These are phyloP conservation scores for Ambrosiella cleistominuta DNA, from an alignment of 2,329 filamentous ascomycete genomes.

Conservation along the genomic window DNA sequence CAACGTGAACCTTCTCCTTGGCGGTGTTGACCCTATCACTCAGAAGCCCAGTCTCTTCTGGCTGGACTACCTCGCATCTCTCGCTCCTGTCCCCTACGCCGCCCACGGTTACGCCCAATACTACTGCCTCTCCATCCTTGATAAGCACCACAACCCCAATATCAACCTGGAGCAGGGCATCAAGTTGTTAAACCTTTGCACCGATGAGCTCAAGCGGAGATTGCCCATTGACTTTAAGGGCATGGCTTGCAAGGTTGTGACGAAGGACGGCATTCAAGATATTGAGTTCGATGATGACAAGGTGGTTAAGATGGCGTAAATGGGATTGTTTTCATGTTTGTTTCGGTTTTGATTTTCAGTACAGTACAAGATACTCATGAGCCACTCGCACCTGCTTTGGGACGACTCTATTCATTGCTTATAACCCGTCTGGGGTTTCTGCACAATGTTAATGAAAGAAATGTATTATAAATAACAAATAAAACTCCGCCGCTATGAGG, in stretches of 20 bases:
- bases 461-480: background rate
- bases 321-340: slow-evolving; percentile 15
- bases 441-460: background rate
- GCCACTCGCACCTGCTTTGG: background rate
- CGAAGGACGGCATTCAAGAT: slow-evolving; percentile 78
- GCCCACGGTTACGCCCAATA: slow-evolving; percentile 97
- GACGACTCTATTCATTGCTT: background rate
- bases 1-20: slow-evolving; percentile 88
- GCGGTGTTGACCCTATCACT: slow-evolving; percentile 82
- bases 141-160: slow-evolving; percentile 96
- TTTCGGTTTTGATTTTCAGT: slow-evolving; percentile 1
- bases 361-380: slow-evolving; percentile 6
- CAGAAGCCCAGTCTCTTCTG: slow-evolving; percentile 87
- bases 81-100: slow-evolving; percentile 80
- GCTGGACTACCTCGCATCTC: slow-evolving; percentile 87
- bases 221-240: slow-evolving; percentile 99
- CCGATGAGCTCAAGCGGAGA: slow-evolving; percentile 88
- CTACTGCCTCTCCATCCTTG: slow-evolving; percentile 90
- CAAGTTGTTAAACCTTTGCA: slow-evolving; percentile 87
- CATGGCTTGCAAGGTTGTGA: slow-evolving; percentile 82
- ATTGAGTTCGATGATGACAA: slow-evolving; percentile 73
- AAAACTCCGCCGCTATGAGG: too few species aligned
- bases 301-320: slow-evolving; percentile 42
- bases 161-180: slow-evolving; percentile 78
- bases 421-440: background rate